These are phyloP conservation scores for Corylus avellana DNA, from an alignment of 306 rosid genomes.

Conservation along the genomic window DNA sequence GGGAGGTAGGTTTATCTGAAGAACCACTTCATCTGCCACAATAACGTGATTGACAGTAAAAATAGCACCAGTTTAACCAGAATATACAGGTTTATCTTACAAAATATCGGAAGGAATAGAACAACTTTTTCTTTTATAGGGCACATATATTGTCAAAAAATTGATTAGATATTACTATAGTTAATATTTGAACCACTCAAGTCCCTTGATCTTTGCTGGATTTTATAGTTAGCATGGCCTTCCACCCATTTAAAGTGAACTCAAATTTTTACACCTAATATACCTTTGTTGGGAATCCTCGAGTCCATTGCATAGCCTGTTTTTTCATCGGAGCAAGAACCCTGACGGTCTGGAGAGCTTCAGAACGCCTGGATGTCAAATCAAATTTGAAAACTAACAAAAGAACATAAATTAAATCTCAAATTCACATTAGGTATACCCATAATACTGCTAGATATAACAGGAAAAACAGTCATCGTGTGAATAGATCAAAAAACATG, in stretches of 20 bases:
- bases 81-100: neutral
- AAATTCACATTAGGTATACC: conserved; percentile 12
- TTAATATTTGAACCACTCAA: neutral
- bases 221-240: neutral
- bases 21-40: conserved; percentile 8
- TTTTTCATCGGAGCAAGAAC: conserved; percentile 91
- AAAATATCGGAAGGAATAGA: neutral
- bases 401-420: conserved; percentile 3
- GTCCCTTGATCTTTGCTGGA: neutral
- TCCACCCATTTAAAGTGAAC: conserved; percentile 7
- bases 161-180: neutral
- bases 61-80: neutral
- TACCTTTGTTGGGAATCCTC: conserved; percentile 96
- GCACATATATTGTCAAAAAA: neutral
- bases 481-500: neutral
- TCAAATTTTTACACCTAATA: neutral
- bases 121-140: neutral
- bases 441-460: neutral
- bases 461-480: neutral
- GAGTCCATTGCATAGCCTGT: conserved; percentile 67
- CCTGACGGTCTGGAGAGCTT: conserved; percentile 79
- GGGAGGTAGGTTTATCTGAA: neutral
- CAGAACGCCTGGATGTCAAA: conserved; percentile 66
- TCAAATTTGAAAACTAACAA: conserved; percentile 22
- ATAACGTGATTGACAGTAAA: neutral